A percentile compares a stretch with the other conserved stretches of the same genome.
Conservation (phyloP, 2,329 filamentous ascomycete species). For the Cytospora chrysosperma region DNA sequence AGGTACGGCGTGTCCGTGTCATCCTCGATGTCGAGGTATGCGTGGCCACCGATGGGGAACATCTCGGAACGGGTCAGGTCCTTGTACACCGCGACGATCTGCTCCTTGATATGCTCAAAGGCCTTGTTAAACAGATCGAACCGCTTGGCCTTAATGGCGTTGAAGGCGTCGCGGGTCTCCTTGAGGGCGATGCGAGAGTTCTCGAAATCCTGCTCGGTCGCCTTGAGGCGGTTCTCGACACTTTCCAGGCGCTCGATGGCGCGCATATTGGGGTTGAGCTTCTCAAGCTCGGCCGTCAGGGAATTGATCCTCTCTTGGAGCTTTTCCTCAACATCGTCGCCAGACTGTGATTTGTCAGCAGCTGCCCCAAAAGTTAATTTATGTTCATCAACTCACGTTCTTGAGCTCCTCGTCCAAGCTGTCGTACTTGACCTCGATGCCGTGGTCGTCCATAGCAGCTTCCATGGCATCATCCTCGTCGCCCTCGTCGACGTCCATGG, state of each 20-base stretch:
- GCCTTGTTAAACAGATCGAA: constrained; percentile 94
- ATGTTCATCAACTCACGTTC: constrained; percentile 53
- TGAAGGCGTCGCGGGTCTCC: constrained; percentile 78
- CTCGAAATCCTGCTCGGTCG: constrained; percentile 87
- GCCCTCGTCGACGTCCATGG: constrained; percentile 86
- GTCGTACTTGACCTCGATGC: constrained; percentile 85
- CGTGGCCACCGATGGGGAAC: constrained; percentile 89
- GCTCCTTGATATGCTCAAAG: constrained; percentile 90
- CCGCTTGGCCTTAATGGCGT: constrained; percentile 75
- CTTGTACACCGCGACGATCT: constrained; percentile 91
- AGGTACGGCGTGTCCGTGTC: constrained; percentile 96
- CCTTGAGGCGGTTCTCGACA: constrained; percentile 77
- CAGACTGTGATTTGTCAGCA: constrained; percentile 51
- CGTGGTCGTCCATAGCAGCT: constrained; percentile 79
- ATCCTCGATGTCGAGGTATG: constrained; percentile 87
- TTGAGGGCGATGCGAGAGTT: constrained; percentile 74
- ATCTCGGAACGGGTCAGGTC: constrained; percentile 86
- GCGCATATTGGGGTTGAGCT: constrained; percentile 95
- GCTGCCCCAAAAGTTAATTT: not conserved
- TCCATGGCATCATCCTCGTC: constrained; percentile 61
- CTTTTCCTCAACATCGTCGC: constrained; percentile 69
- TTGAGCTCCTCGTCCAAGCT: constrained; percentile 79
- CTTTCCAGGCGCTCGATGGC: constrained; percentile 87
- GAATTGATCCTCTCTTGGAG: constrained; percentile 75
- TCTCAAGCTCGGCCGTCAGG: constrained; percentile 79